These are phyloP conservation scores for Ophiostoma tasmaniense DNA, from an alignment of 2,329 filamentous ascomycete species.

Conservation along the genomic window DNA sequence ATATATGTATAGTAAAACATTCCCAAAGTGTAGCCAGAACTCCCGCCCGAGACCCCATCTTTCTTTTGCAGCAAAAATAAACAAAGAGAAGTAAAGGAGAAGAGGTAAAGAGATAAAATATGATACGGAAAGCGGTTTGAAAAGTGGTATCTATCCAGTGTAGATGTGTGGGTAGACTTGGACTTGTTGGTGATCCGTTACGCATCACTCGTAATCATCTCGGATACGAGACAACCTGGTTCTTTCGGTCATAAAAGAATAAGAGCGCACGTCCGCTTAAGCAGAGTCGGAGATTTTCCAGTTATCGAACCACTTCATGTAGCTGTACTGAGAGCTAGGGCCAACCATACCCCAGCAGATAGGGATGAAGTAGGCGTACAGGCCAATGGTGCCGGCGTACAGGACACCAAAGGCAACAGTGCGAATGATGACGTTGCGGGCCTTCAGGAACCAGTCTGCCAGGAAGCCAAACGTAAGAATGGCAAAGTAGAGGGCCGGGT, in stretches of 20 bases:
- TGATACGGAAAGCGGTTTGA: not conserved
- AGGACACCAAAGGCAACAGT: constrained; percentile 63
- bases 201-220: not conserved
- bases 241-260: not conserved
- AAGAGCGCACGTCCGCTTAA: not conserved
- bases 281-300: constrained; percentile 68
- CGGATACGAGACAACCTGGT: not conserved
- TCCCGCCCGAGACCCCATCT: constrained; percentile 16
- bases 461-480: constrained; percentile 85
- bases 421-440: constrained; percentile 54
- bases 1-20: constrained; percentile 12
- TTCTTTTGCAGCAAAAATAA: constrained; percentile 10
- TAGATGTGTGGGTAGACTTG: not conserved
- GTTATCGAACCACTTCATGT: constrained; percentile 85
- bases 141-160: constrained; percentile 12
- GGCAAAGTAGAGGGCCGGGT: constrained; percentile 94
- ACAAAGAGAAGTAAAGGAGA: not conserved
- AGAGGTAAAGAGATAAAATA: not conserved
- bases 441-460: constrained; percentile 71
- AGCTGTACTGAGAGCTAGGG: constrained; percentile 70
- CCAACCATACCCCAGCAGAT: constrained; percentile 97
- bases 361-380: constrained; percentile 85
- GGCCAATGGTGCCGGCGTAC: constrained; percentile 64
- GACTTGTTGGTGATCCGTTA: not conserved
- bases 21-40: constrained; percentile 21